phyloP scores from a whole-genome alignment of 768 basidiomycete genomes.

The Suillus plorans region DNA sequence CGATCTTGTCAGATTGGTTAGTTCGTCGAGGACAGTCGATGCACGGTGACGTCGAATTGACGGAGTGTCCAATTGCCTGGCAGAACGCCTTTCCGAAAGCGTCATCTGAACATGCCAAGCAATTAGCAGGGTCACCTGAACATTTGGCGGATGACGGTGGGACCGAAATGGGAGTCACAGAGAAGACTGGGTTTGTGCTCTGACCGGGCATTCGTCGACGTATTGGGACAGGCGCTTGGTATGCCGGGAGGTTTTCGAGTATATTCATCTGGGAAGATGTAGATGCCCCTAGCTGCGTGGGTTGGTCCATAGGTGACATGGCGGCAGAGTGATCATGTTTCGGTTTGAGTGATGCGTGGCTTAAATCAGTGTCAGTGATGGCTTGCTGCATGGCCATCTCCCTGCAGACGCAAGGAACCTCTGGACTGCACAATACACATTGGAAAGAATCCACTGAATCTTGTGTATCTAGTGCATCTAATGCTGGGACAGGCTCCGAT shows the following conservation, averaged over 20 bases:
- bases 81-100: constrained; percentile 89
- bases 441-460: constrained; percentile 31
- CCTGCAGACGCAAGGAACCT: constrained; percentile 74
- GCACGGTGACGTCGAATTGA: constrained; percentile 53
- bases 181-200: constrained; percentile 52
- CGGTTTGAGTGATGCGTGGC: constrained; percentile 12
- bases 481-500: constrained; percentile 29
- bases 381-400: constrained; percentile 58
- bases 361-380: constrained; percentile 19
- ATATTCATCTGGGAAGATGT: constrained; percentile 49
- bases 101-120: constrained; percentile 82
- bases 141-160: constrained; percentile 45
- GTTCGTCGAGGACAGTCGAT: constrained; percentile 50
- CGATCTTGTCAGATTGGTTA: constrained; percentile 24
- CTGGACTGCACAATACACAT: constrained; percentile 77
- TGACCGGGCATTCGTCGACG: constrained; percentile 50
- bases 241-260: constrained; percentile 74
- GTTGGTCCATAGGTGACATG: constrained; percentile 21
- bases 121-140: constrained; percentile 86
- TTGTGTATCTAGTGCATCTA: constrained; percentile 28
- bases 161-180: constrained; percentile 38
- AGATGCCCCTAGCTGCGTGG: constrained; percentile 27
- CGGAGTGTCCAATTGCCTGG: constrained; percentile 63
- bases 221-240: constrained; percentile 81
- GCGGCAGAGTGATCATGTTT: constrained; percentile 17